Base-by-base conservation (phyloP, 371 early-diverging fungal genomes). In the Mortierella sp. region DNA sequence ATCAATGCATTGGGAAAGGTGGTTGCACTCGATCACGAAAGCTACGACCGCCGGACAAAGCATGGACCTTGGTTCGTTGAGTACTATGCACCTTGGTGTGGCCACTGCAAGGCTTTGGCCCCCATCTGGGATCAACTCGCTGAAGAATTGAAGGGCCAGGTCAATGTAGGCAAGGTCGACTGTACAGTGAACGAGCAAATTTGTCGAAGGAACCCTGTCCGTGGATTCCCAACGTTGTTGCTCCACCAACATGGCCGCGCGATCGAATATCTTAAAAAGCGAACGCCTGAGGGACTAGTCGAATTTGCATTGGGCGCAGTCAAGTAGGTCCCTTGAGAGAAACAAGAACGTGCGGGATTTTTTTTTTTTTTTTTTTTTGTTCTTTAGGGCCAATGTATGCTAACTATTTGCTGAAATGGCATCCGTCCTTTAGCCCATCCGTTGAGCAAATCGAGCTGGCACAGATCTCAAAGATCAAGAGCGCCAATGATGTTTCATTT, bases 71-170 rank as follows among this genome's bases (percentile, higher is more conserved):
- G 89, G 92, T 91, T 95, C 66, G 68, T 96, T 71, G 92, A 93
- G 74, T 94, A 91, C 81, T 93, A 88, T 82, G 93, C 95, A 19
- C 95, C 96, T 7, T 95, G 95, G 94, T 96, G 96, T 75, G 84
- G 86, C 18, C 94, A 95, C 82, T 98, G 98, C 84, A 84, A 94
- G 76, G 69, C 80, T 0, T 82, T 97, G 74, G 94, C 93, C 19
- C 96, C 96, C 9, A 84, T 86, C n/a, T 96, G 93, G 91, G 88
- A 82, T n/a, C 82, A 88, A 59, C 83, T 97, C 65, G 95, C 91
- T 19, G 74, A 72, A 9, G 75, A 80, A 28, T 70, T 93, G 57
- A 85, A 87, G 71, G 89, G 86, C 28, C 82, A 90, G 73, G 84
- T 94, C 57, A 92, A 95, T 64, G 85, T 97, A 7, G 97, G 91